These are phyloP conservation scores for Leishmania braziliensis DNA, from an alignment of 208 protist species.

Conservation along the genomic window DNA sequence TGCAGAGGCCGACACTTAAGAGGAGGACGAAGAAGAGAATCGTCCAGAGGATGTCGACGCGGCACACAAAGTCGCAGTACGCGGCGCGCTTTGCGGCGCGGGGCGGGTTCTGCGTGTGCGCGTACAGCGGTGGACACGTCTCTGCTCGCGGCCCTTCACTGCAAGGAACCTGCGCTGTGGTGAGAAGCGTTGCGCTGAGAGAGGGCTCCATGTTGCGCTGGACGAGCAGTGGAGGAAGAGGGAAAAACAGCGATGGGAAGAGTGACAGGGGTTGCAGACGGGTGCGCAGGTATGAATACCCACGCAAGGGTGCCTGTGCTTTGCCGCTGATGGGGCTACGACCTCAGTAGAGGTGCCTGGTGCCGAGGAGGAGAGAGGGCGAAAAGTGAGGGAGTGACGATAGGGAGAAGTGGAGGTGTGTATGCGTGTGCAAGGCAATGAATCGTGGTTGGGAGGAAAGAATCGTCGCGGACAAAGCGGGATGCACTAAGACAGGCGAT, in stretches of 20 bases:
- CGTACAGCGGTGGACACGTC: neutral
- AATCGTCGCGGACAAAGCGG: neutral
- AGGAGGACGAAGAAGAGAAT: constrained; percentile 14
- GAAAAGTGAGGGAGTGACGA: neutral
- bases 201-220: neutral
- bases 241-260: neutral
- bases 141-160: neutral
- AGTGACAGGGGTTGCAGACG: neutral
- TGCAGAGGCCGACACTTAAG: neutral
- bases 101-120: neutral
- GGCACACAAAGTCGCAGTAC: constrained; percentile 4
- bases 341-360: neutral
- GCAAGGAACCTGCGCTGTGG: neutral
- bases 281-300: neutral
- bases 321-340: neutral
- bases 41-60: constrained; percentile 17
- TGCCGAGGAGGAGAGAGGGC: neutral
- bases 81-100: neutral
- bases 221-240: neutral
- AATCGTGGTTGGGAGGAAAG: neutral
- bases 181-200: neutral
- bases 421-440: neutral
- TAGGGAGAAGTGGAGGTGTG: neutral
- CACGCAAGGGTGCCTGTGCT: neutral
- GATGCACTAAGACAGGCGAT: neutral